Conservation (phyloP, 768 basidiomycete genomes). For the Xerocomellus intermedius region DNA sequence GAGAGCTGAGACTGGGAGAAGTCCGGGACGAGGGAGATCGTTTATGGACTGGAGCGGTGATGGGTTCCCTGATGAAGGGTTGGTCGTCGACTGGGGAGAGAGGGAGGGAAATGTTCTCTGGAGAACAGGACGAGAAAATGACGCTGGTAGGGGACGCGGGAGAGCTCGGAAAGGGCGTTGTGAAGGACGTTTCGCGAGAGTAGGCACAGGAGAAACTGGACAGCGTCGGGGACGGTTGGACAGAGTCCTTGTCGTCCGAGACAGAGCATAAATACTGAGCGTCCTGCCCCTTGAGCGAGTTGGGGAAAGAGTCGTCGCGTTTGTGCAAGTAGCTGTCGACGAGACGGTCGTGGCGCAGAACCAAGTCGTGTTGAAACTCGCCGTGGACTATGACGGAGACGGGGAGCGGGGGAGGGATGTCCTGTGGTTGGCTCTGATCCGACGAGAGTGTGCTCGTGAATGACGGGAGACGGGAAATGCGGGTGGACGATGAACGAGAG, state of each 20-base stretch:
- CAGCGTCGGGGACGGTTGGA: constrained; percentile 27
- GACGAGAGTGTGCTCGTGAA: constrained; percentile 35
- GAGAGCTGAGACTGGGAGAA: constrained; percentile 5
- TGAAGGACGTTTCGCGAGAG: constrained; percentile 28
- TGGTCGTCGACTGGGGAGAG: constrained; percentile 21
- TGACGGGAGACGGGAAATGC: constrained; percentile 32
- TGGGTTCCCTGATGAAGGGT: neutral
- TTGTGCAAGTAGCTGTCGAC: constrained; percentile 13
- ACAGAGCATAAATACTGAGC: constrained; percentile 10
- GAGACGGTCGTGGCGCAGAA: constrained; percentile 18
- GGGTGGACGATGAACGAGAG: constrained; percentile 30
- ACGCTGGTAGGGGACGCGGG: constrained; percentile 22
- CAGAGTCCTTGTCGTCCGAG: constrained; percentile 28
- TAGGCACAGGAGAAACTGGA: constrained; percentile 27
- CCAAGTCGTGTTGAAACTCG: constrained; percentile 27
- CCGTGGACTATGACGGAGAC: constrained; percentile 33
- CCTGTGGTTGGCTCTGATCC: constrained; percentile 31
- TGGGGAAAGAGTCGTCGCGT: constrained; percentile 14
- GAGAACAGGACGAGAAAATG: constrained; percentile 20
- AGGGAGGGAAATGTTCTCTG: constrained; percentile 28
- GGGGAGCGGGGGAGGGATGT: constrained; percentile 24
- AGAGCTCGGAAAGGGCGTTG: constrained; percentile 23
- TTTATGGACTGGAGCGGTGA: neutral
- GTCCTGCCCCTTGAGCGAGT: constrained; percentile 18
- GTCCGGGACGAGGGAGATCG: constrained; percentile 5